Base-by-base conservation (phyloP, 1,284 basidiomycete species). In the Sparassis latifolia region DNA sequence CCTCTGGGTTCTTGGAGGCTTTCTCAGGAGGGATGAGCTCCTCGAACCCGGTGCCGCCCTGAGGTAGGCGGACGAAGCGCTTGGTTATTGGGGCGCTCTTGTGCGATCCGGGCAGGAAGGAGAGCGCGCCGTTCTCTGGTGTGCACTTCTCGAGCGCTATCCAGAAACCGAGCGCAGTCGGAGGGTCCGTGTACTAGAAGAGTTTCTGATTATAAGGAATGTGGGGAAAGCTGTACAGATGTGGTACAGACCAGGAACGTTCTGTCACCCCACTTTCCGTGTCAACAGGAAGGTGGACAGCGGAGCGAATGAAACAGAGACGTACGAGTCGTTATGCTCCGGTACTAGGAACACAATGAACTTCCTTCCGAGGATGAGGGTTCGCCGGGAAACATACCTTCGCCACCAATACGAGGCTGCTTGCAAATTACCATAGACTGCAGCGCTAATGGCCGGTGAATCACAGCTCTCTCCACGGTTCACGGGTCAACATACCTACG, bases 361-460 rank as follows among this genome's bases (percentile, higher is more conserved):
- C 20, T 20, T 20, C 20, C 20, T 20, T 20, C 20, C 20, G 20
- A 20, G 20, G 20, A 20, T 20, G 20, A 20, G 20, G 20, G 20
- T 20, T 20, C 20, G 20, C 20, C 20, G 20, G 20, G 20, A 10
- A n/a, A 45, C 47, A 35, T 31, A 91, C 91, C 91, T 76, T 89
- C 83, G 2, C 91, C 92, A 2, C 94, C 94, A 32, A 96, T 93
- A 49, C 84, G 75, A 2, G 88, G 83, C 63, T 94, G 91, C 66
- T 96, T 95, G 61, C 84, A 90, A 51, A 96, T 95, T 28, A 97
- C 77, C 96, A 98, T 98, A 12, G 87, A 91, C 67, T 99, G 96
- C 48, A 98, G 71, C 3, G 93, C 92, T 84, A 44, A 42, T 42
- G 10, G 27, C 43, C 6, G 20, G 30, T 38, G 27, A 10, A 52